Evolutionary conservation across 2,329 filamentous ascomycete genomes (phyloP), one percentile per base, ranked within the genome.

Genomic region (Fusarium incarnatum): DNA sequence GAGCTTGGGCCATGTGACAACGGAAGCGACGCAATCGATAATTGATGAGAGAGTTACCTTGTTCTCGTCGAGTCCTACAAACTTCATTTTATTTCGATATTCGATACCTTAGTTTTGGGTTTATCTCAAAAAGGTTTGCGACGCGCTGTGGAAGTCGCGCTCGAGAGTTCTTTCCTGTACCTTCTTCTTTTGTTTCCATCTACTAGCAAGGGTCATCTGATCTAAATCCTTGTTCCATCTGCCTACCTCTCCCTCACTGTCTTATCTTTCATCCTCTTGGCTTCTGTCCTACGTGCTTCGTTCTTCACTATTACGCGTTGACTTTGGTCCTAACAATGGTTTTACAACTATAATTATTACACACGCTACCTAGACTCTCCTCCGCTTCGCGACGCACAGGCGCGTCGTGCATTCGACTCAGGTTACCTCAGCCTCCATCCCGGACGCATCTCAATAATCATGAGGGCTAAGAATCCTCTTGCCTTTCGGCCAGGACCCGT

Each of bases 401-500:
- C 67, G 61, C 67, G 53, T 57, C 37, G 30, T 47, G 53, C 45
- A 25, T 37, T 41, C 49, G 47, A 41, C 48, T 45, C 40, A 18
- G 44, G 44, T 63, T 62, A 58, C 46, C 67, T 66, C 55, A 55
- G 34, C 52, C 41, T 48, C 60, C 56, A 34, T 48, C 28, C 28
- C 47, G 64, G 40, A 40, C 46, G 27, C 65, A 44, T 56, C 37
- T 50, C 53, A 15, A 28, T 66, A 50, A 42, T 34, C 56, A 56
- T 64, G 80, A 76, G 68, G 70, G 59, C 64, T 60, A 67, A 71
- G 49, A 90, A 89, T 67, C 88, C 88, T 3, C 83, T 97, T 76
- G 91, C 90, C 64, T 99, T 98, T 81, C 89, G 89, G 66, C 92
- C 93, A 28, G 85, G 88, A 70, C 91, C 93, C 53, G 95, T 98